Evolutionary conservation across 1,139 yeast genomes (phyloP).

Genomic region (Arxiozyma slooffiae): DNA sequence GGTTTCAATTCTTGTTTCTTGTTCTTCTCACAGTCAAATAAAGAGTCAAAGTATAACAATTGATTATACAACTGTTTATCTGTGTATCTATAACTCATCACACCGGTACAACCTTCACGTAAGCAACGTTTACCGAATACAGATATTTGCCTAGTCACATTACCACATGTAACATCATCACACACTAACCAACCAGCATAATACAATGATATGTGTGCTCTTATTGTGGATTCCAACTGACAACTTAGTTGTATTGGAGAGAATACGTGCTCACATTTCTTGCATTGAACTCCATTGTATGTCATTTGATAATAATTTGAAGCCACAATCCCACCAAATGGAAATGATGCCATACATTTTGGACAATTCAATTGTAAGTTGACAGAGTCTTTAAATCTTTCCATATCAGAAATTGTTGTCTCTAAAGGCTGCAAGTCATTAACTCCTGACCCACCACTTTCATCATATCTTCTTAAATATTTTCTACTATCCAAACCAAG

Average conservation of each 20-base stretch:
- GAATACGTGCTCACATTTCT: conserved; percentile 45
- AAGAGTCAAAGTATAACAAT: conserved; percentile 61
- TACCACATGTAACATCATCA: conserved; percentile 77
- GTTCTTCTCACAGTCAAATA: conserved; percentile 79
- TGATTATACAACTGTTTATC: conserved; percentile 84
- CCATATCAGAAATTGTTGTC: conserved; percentile 69
- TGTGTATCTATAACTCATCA: conserved; percentile 66
- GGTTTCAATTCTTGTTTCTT: conserved; percentile 49
- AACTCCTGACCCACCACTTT: conserved; percentile 31
- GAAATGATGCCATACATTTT: conserved; percentile 49
- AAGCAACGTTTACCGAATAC: conserved; percentile 87
- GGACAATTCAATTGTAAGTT: conserved; percentile 50
- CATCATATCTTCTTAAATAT: conserved; percentile 42
- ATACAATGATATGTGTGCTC: conserved; percentile 62
- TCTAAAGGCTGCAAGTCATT: conserved; percentile 68
- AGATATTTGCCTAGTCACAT: conserved; percentile 71
- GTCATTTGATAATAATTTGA: conserved; percentile 52
- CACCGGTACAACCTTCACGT: conserved; percentile 61
- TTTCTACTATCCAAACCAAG: conserved; percentile 69
- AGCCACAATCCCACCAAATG: conserved; percentile 64
- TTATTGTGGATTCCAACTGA: conserved; percentile 63
- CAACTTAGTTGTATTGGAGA: conserved; percentile 48
- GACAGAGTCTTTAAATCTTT: conserved; percentile 63
- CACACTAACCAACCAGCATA: conserved; percentile 82
- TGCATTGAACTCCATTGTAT: conserved; percentile 64